A percentile compares a stretch with the other conserved stretches of the same genome.
Conservation (phyloP, 1,139 yeast species). For the Debaryomycetaceae sp. region DNA sequence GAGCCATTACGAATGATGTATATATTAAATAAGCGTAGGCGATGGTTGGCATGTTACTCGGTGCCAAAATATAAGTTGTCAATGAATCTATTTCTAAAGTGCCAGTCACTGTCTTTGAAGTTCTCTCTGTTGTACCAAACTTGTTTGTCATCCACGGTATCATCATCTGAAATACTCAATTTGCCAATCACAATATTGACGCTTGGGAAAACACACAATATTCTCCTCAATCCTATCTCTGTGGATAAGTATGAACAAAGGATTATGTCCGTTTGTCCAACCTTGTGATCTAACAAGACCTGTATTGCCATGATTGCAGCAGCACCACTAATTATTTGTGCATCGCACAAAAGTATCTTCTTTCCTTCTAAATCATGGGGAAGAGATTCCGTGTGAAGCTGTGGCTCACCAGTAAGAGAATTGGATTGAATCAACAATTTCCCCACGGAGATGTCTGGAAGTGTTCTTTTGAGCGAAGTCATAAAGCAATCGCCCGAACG, state of each 20-base stretch:
- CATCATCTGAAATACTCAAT: constrained; percentile 42
- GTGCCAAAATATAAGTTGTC: constrained; percentile 84
- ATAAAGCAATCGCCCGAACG: constrained; percentile 94
- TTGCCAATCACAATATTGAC: constrained; percentile 70
- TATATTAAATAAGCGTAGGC: too few relatives aligned
- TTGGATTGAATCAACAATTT: constrained; percentile 86
- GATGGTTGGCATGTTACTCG: constrained; percentile 15
- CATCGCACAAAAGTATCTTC: constrained; percentile 71
- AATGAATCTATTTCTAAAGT: constrained; percentile 67
- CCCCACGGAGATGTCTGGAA: constrained; percentile 78
- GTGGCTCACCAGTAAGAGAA: constrained; percentile 88
- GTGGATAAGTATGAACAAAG: constrained; percentile 75
- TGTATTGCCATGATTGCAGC: constrained; percentile 94
- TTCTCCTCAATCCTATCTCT: constrained; percentile 73
- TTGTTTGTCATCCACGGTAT: constrained; percentile 7
- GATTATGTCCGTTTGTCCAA: constrained; percentile 58
- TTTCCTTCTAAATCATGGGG: constrained; percentile 38
- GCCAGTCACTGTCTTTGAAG: constrained; percentile 49
- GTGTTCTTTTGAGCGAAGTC: constrained; percentile 66
- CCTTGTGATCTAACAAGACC: constrained; percentile 78
- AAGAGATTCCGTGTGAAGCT: constrained; percentile 71
- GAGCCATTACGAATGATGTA: background rate
- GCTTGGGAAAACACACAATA: constrained; percentile 67
- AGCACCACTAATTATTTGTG: constrained; percentile 89
- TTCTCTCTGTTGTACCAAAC: constrained; percentile 32